Evolutionary conservation across 176 grass and related monocot species (phyloP).

Genomic region (Cocos nucifera): DNA sequence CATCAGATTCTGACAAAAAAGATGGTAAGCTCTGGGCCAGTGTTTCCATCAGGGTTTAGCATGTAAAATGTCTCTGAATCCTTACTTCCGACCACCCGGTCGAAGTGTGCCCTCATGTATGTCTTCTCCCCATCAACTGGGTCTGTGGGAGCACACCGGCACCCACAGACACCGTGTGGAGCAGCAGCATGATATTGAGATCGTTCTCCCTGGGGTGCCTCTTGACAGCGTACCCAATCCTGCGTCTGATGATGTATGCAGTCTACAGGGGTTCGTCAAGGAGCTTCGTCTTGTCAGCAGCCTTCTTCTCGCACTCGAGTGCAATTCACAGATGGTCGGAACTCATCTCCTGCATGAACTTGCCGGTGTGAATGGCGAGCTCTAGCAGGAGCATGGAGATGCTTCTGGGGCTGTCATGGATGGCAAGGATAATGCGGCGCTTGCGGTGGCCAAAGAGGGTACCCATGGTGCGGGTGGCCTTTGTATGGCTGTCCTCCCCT

Average conservation of each 20-base stretch:
- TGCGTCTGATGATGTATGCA: constrained; percentile 78
- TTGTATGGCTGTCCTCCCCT: constrained; percentile 27
- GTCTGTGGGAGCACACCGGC: constrained; percentile 74
- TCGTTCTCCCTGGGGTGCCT: constrained; percentile 68
- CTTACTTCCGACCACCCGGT: constrained; percentile 59
- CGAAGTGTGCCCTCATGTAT: constrained; percentile 86
- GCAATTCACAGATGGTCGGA: constrained; percentile 73
- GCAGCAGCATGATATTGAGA: constrained; percentile 80
- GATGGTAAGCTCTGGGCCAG: constrained; percentile 80
- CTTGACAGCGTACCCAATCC: constrained; percentile 68
- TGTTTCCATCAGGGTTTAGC: constrained; percentile 82
- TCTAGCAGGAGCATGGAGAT: constrained; percentile 80
- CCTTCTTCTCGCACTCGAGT: constrained; percentile 81
- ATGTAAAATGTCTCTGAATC: constrained; percentile 91
- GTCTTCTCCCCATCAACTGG: constrained; percentile 49
- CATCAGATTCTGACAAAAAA: constrained; percentile 32
- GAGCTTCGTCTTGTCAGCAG: constrained; percentile 38
- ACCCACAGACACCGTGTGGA: constrained; percentile 75
- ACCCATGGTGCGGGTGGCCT: constrained; percentile 54
- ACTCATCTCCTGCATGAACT: constrained; percentile 99
- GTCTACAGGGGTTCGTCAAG: constrained; percentile 88
- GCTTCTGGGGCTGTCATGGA: constrained; percentile 79
- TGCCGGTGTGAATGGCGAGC: constrained; percentile 66
- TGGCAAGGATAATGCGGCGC: constrained; percentile 66
- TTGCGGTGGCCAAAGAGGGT: constrained; percentile 86